Conservation (phyloP, 306 rosid genomes). For the Astragalus membranaceus region DNA sequence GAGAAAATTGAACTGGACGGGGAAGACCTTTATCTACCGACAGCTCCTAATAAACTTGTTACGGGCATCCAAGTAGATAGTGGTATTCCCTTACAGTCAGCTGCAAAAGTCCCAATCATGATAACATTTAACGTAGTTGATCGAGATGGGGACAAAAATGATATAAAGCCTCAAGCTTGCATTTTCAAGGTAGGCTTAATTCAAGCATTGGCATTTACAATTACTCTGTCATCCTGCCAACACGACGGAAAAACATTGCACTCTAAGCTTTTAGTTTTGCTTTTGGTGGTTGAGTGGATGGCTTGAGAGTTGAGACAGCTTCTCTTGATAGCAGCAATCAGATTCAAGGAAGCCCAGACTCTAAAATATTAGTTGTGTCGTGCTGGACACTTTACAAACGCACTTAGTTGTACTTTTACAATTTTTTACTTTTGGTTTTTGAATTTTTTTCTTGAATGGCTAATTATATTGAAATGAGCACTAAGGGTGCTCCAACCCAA, state of each 20-base stretch:
- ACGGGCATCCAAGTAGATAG: slow-evolving; percentile 84
- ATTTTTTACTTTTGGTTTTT: not conserved
- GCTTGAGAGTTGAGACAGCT: slow-evolving; percentile 1
- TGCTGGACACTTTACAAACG: not conserved
- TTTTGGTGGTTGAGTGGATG: not conserved
- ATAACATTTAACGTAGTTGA: slow-evolving; percentile 80
- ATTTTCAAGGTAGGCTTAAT: slow-evolving; percentile 67
- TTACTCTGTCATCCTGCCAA: slow-evolving; percentile 3
- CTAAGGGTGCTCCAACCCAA: no score
- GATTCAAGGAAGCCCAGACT: not conserved
- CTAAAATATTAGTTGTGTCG: not conserved
- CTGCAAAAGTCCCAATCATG: slow-evolving; percentile 98
- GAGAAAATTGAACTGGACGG: slow-evolving; percentile 87
- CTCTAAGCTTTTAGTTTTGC: not conserved
- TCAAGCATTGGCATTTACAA: not conserved
- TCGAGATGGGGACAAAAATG: slow-evolving; percentile 66
- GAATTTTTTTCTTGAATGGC: not conserved
- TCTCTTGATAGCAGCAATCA: not conserved
- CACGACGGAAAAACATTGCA: slow-evolving; percentile 4
- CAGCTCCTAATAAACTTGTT: slow-evolving; percentile 84
- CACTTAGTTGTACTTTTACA: not conserved
- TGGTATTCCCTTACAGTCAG: slow-evolving; percentile 96
- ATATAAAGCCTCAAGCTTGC: slow-evolving; percentile 87
- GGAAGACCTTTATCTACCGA: slow-evolving; percentile 88
- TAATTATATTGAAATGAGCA: no score